phyloP scores from a whole-genome alignment of 108 stramenopile species.

The Nitzschia sp. region DNA sequence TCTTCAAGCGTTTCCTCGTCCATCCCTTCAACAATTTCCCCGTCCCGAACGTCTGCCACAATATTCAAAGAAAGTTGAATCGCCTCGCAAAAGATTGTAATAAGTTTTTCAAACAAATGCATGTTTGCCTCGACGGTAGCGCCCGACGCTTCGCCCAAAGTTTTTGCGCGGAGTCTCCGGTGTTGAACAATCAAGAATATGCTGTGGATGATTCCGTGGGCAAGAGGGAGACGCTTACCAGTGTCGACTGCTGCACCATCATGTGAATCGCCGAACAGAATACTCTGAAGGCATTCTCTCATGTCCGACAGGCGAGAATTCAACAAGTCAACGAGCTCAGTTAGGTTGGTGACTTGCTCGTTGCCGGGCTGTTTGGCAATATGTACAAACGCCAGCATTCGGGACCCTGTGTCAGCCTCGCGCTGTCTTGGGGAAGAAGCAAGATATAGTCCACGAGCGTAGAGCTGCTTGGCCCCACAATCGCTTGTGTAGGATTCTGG shows the following conservation, averaged over 20 bases:
- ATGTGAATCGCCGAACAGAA: neutral
- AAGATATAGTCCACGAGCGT: constrained; percentile 47
- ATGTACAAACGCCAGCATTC: constrained; percentile 49
- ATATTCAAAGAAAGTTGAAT: constrained; percentile 57
- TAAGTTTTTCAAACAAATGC: constrained; percentile 25
- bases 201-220: constrained; percentile 61
- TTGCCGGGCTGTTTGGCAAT: neutral
- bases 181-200: constrained; percentile 41
- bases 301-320: constrained; percentile 25
- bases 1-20: constrained; percentile 29
- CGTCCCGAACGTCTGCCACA: constrained; percentile 60
- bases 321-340: constrained; percentile 15
- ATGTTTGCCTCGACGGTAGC: neutral
- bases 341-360: constrained; percentile 13
- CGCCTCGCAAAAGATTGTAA: constrained; percentile 34
- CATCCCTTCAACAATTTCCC: constrained; percentile 46
- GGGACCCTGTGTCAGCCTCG: constrained; percentile 69
- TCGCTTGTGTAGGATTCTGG: constrained; percentile 22
- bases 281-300: constrained; percentile 22
- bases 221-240: constrained; percentile 49
- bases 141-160: constrained; percentile 1
- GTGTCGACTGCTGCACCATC: neutral
- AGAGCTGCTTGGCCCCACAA: neutral
- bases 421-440: constrained; percentile 66
- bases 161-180: neutral